A percentile compares a stretch with the other conserved stretches of the same genome.
phyloP scores from a whole-genome alignment of 441 rosid genomes.

The Adansonia rubrostipa region DNA sequence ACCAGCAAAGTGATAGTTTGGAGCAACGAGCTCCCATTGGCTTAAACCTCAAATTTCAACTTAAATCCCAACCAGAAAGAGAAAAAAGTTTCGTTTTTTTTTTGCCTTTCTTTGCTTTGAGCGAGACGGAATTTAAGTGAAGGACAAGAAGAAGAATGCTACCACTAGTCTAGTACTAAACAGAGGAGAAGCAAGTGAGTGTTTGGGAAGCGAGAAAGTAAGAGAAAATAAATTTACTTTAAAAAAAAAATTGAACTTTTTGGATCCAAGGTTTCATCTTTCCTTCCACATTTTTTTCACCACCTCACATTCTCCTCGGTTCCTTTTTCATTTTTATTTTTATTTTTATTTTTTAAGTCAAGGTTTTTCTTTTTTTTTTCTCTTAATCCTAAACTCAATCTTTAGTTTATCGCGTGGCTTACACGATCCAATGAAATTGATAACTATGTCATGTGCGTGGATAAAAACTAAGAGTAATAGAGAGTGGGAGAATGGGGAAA shows the following conservation, averaged over 20 bases:
- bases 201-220: constrained; percentile 54
- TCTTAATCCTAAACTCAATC: constrained; percentile 5
- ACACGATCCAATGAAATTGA: constrained; percentile 6
- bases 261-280: constrained; percentile 51
- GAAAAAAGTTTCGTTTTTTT: background rate
- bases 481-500: background rate
- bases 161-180: background rate
- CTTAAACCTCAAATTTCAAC: constrained; percentile 19
- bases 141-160: constrained; percentile 24
- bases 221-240: constrained; percentile 16
- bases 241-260: constrained; percentile 32
- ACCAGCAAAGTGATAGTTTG: constrained; percentile 87
- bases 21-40: constrained; percentile 95
- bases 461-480: background rate
- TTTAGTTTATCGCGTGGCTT: background rate
- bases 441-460: background rate
- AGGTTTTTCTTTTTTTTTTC: constrained; percentile 1
- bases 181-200: background rate
- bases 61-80: background rate
- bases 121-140: constrained; percentile 32
- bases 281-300: constrained; percentile 28
- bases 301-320: constrained; percentile 37
- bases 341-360: background rate
- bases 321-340: constrained; percentile 20
- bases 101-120: constrained; percentile 29